Percentiles rank a stretch among this genome's conserved stretches.
These are phyloP conservation scores for Colletotrichum cordylinicola DNA, from an alignment of 2,329 filamentous ascomycete species.

Conservation along the genomic window DNA sequence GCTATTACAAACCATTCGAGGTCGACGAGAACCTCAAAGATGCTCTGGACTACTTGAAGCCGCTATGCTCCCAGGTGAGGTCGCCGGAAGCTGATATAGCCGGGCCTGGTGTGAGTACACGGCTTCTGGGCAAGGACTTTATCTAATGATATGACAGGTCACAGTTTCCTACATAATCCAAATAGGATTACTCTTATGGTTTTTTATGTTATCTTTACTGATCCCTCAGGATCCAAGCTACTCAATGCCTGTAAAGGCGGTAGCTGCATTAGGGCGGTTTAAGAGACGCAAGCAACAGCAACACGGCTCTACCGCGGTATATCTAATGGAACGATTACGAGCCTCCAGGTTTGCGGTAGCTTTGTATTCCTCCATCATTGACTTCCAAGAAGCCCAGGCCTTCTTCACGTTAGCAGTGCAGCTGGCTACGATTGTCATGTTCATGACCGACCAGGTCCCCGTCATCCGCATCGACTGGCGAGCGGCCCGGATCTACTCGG, in stretches of 20 bases:
- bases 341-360: not conserved
- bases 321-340: not conserved
- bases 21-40: not conserved
- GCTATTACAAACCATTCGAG: not conserved
- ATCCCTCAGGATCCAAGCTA: not conserved
- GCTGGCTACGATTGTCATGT: conserved; percentile 25
- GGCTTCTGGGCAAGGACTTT: not conserved
- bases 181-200: not conserved
- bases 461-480: conserved; percentile 8
- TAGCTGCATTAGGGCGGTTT: not conserved
- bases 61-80: not conserved
- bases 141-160: not conserved
- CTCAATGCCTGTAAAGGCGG: not conserved
- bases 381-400: conserved; percentile 28
- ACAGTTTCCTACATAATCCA: not conserved
- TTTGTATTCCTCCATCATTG: not conserved
- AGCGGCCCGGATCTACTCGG: conserved; percentile 12
- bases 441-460: not conserved
- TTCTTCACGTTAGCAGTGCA: conserved; percentile 29
- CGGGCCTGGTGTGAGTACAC: not conserved
- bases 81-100: not conserved
- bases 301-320: not conserved
- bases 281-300: not conserved
- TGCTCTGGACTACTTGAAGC: not conserved
- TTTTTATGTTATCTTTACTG: not conserved